Base-by-base conservation (phyloP, 441 rosid genomes). In the Metrosideros polymorpha region DNA sequence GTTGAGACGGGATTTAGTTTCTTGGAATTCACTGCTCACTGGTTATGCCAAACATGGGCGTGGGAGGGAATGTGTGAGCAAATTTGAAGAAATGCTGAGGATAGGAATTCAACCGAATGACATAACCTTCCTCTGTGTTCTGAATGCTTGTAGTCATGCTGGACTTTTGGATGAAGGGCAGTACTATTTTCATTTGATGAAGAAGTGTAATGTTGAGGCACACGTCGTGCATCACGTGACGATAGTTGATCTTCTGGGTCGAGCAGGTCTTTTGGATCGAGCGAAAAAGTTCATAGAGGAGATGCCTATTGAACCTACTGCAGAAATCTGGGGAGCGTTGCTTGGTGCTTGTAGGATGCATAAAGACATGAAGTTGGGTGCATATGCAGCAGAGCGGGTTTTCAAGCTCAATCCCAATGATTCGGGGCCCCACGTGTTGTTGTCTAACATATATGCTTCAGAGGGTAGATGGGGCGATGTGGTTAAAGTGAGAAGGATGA, bases 281-380 rank as follows among this genome's bases (percentile, higher is more conserved):
- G 93, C 93, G 5, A 63, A 66, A 85, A 88, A 76, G 86, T 92
- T 92, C 55, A 89, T 90, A 89, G 82, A 35, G 55, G 89, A 87
- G 66, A 90, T 93, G 92, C 93, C 94, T 15, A 87, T 91, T 32
- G 43, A 90, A 54, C 92, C 93, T 61, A 89, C 88, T 57, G 88
- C 90, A 15, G 94, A 92, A 45, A 89, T 92, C 53, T 92, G 94
- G 93, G 93, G 93, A 85, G 95, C 93, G 42, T 88, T 93, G 91
- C 93, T 92, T 76, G 91, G 92, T 54, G 93, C 94, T 47, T 92
- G 92, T 85, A 87, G 93, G 90, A 91, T 91, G 91, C 92, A 93
- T 89, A 89, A 91, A 87, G 90, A 93, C 47, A 82, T 85, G 89
- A 91, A 91, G 47, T 85, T 90, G 88, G 94, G 93, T 43, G 52